Base-by-base conservation (phyloP, 495 filamentous ascomycete genomes). In the Parathielavia hyrcaniae region DNA sequence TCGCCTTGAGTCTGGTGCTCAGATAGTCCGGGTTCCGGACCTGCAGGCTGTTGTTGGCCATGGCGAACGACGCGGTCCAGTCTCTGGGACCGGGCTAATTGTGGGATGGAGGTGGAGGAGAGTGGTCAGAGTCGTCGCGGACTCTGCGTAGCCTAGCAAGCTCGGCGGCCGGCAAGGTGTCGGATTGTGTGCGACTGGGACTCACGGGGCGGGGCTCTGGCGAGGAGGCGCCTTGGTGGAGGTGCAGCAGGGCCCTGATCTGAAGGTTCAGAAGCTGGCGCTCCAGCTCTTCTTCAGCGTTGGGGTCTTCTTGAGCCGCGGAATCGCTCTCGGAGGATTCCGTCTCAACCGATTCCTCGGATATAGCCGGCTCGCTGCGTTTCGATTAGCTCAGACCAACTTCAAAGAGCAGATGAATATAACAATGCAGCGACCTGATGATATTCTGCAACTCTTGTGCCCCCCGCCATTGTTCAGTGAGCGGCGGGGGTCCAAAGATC, bases 1-100 rank as follows among this genome's bases (percentile, higher is more conserved):
- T 48, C 39, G 80, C 80, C 64, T 78, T 79, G 57, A 75, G 72
- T 58, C 72, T 74, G 10, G 58, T 62, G 52, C 69, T 71, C 26
- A 68, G 61, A 53, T 71, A 68, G 66, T 63, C 72, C 53, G 69
- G 58, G 53, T 69, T 70, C 50, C 72, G 64, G 32, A 77, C 74
- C 54, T 73, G 71, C 45, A 78, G 58, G 55, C 62, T 53, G 34
- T 11, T 22, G 32, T 10, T 72, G 39, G 71, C 67, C 74, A 77
- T 78, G 57, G 41, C 66, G 65, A 50, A 13, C 30, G 58, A 53
- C 38, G 45, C 20, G 50, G 26, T 43, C 13, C 47, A 30, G 47
- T 36, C 49, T 22, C 45, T 32, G 7, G 22, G 49, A 47, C 46
- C 14, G 14, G 14, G 38, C 48, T 58, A 59, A 23, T 59, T 53